Conservation (phyloP, 306 rosid genomes). For the Trifolium dubium region DNA sequence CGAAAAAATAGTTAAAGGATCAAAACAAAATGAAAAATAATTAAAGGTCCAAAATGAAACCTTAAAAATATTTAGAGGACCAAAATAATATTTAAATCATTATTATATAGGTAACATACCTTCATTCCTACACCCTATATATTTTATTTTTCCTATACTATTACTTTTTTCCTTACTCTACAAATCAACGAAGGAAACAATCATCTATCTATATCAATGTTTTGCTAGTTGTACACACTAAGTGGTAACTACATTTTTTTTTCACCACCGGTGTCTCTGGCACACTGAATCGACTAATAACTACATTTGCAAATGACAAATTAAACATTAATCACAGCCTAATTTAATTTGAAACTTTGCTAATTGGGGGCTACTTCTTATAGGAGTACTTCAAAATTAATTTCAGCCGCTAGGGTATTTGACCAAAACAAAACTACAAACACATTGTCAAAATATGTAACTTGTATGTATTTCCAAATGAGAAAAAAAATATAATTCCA, state of each 20-base stretch:
- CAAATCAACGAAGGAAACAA: background rate
- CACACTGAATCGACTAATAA: background rate
- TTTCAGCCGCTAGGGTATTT: no score
- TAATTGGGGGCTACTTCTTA: background rate
- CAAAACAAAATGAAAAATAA: no score
- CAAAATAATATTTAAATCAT: no score
- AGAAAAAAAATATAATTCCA: conserved; percentile 23
- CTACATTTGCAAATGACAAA: background rate
- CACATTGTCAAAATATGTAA: background rate
- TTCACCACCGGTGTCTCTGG: background rate
- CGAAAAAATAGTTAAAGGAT: no score
- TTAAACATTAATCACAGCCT: background rate
- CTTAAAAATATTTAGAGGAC: no score
- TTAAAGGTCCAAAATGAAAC: no score
- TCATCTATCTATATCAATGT: background rate
- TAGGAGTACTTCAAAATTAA: background rate
- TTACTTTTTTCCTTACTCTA: background rate
- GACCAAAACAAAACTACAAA: background rate
- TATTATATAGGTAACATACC: no score
- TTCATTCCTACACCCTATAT: no score
- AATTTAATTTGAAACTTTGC: background rate
- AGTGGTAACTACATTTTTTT: no score
- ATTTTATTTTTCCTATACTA: no score
- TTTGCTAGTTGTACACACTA: no score
- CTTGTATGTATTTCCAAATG: background rate